Conservation (phyloP, 2,329 filamentous ascomycete genomes). For the Verticillium isaacii region DNA sequence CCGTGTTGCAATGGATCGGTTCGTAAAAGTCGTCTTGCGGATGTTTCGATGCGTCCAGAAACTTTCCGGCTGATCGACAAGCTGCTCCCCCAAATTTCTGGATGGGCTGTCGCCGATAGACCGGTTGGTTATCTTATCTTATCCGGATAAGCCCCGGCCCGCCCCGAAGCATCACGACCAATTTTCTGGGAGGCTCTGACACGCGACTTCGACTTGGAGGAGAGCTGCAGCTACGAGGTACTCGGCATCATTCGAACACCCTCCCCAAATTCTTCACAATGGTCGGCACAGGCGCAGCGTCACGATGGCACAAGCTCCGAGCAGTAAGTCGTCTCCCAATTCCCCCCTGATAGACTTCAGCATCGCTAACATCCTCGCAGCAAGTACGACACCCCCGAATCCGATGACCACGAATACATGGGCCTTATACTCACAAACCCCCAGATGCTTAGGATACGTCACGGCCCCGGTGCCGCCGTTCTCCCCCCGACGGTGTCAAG, state of each 20-base stretch:
- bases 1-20: neutral
- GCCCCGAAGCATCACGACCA: conserved; percentile 5
- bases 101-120: neutral
- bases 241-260: conserved; percentile 1
- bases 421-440: conserved; percentile 3
- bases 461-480: conserved; percentile 78
- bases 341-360: neutral
- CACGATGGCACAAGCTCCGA: conserved; percentile 69
- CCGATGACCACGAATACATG: neutral
- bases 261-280: conserved; percentile 28
- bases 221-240: neutral
- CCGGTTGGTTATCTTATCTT: conserved; percentile 2
- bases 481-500: conserved; percentile 71
- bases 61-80: neutral
- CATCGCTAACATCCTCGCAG: conserved; percentile 9
- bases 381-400: conserved; percentile 10
- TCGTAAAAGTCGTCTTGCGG: neutral
- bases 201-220: conserved; percentile 6
- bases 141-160: conserved; percentile 9
- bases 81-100: neutral
- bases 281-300: conserved; percentile 27
- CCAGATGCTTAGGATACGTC: conserved; percentile 69
- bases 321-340: conserved; percentile 47
- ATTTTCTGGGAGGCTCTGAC: conserved; percentile 9
- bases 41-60: neutral